Conservation (phyloP, 306 rosid genomes). For the Leucaena leucocephala region DNA sequence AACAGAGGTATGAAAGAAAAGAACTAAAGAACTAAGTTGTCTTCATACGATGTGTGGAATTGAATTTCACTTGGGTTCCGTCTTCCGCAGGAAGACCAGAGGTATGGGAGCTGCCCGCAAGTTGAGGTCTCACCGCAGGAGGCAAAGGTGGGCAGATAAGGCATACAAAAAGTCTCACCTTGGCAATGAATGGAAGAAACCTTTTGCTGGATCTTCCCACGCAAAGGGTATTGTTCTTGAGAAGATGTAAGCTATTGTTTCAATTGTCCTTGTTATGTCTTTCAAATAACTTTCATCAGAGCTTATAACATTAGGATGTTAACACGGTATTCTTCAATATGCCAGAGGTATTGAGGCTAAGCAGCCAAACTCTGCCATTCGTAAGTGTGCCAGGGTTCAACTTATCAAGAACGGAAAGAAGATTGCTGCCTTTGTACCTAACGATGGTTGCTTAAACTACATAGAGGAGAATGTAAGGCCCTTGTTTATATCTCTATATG, state of each 20-base stretch:
- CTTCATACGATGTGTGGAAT: neutral
- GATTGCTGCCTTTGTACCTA: slow-evolving; percentile 85
- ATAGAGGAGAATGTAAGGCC: slow-evolving; percentile 72
- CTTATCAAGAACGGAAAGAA: slow-evolving; percentile 80
- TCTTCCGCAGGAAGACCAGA: slow-evolving; percentile 60
- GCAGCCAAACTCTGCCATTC: slow-evolving; percentile 87
- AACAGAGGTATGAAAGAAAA: neutral
- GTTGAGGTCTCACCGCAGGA: slow-evolving; percentile 65
- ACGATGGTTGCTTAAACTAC: slow-evolving; percentile 78
- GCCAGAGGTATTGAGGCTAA: slow-evolving; percentile 87
- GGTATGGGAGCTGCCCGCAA: slow-evolving; percentile 83
- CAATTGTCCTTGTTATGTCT: too few species aligned
- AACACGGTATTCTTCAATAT: neutral
- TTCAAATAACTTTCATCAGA: neutral
- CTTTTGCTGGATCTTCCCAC: slow-evolving; percentile 87
- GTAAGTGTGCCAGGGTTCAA: slow-evolving; percentile 86
- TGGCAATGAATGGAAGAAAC: slow-evolving; percentile 88
- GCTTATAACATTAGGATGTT: neutral
- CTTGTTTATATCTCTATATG: neutral
- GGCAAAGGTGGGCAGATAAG: slow-evolving; percentile 75
- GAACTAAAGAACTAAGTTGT: neutral
- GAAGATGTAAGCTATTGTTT: slow-evolving; percentile 58
- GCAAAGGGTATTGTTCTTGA: slow-evolving; percentile 86
- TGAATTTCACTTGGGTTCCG: neutral
- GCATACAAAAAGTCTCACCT: slow-evolving; percentile 73